A percentile compares a stretch with the other conserved stretches of the same genome.
phyloP scores from a whole-genome alignment of 192 early-diverging fungal genomes.

The Glomus cerebriforme region DNA sequence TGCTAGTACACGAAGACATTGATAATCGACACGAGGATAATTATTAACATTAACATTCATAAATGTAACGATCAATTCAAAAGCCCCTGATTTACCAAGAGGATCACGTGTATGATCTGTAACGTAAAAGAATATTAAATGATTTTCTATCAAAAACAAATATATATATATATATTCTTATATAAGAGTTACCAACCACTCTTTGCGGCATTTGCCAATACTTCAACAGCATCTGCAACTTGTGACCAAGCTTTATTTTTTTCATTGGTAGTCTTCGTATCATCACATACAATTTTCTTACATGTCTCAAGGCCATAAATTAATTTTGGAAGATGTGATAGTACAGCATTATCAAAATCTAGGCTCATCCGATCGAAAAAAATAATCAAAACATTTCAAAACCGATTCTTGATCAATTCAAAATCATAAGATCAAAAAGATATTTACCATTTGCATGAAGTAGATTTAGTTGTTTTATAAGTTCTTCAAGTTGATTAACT shows the following conservation, averaged over 20 bases:
- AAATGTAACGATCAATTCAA: slow-evolving; percentile 42
- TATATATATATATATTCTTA: neutral
- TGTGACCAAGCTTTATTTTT: slow-evolving; percentile 32
- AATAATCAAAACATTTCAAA: no score
- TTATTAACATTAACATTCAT: slow-evolving; percentile 34
- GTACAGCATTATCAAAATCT: neutral
- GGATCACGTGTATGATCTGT: slow-evolving; percentile 43
- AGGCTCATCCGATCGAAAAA: neutral
- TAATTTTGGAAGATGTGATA: neutral
- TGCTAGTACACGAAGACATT: slow-evolving; percentile 52
- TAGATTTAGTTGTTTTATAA: no score
- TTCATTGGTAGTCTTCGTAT: neutral
- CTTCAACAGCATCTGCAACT: slow-evolving; percentile 37
- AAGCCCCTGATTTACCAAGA: slow-evolving; percentile 44
- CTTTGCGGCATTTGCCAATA: slow-evolving; percentile 41
- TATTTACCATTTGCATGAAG: no score
- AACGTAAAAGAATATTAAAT: slow-evolving; percentile 6
- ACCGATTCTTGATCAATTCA: no score
- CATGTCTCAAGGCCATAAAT: slow-evolving; percentile 20
- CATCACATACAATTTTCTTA: neutral
- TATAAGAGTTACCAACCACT: slow-evolving; percentile 35
- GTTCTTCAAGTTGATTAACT: no score
- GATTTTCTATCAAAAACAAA: neutral
- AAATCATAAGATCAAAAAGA: no score
- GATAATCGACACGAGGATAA: slow-evolving; percentile 38